Conservation (phyloP, 1,139 yeast genomes). For the Geotrichum bryndzae region DNA sequence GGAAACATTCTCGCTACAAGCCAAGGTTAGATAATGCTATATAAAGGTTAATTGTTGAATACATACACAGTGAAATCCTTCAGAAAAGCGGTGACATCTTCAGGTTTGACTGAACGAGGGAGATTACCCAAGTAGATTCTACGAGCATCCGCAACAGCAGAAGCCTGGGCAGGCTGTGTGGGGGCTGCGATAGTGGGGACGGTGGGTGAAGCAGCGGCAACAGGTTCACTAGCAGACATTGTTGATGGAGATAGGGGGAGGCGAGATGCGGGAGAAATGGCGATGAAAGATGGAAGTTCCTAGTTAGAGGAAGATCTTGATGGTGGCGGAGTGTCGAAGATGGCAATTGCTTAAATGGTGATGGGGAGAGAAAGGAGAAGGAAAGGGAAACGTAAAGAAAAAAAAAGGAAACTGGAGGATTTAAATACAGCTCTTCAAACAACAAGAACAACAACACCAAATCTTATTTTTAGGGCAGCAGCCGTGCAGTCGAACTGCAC, state of each 20-base stretch:
- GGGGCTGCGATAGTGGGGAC: neutral
- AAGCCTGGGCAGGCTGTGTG: neutral
- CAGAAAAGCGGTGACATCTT: constrained; percentile 10
- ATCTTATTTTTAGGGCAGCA: neutral
- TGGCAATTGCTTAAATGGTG: neutral
- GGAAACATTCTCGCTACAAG: constrained; percentile 19
- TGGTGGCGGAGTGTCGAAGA: neutral
- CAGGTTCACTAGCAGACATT: neutral
- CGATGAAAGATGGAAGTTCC: neutral
- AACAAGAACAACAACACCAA: neutral
- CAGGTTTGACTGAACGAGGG: constrained; percentile 11
- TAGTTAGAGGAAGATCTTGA: neutral
- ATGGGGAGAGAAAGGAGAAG: neutral
- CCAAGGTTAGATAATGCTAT: neutral
- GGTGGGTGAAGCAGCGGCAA: constrained; percentile 1
- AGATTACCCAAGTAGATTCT: constrained; percentile 13
- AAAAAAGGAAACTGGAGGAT: neutral
- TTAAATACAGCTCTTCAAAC: neutral
- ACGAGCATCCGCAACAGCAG: constrained; percentile 13
- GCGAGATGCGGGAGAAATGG: neutral
- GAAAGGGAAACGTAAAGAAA: neutral
- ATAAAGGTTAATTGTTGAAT: neutral
- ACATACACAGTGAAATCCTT: constrained; percentile 31
- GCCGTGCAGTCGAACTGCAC: neutral
- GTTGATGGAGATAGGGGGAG: neutral